Evolutionary conservation across 2,329 filamentous ascomycete species (phyloP).

Genomic region (Helotiales sp.): DNA sequence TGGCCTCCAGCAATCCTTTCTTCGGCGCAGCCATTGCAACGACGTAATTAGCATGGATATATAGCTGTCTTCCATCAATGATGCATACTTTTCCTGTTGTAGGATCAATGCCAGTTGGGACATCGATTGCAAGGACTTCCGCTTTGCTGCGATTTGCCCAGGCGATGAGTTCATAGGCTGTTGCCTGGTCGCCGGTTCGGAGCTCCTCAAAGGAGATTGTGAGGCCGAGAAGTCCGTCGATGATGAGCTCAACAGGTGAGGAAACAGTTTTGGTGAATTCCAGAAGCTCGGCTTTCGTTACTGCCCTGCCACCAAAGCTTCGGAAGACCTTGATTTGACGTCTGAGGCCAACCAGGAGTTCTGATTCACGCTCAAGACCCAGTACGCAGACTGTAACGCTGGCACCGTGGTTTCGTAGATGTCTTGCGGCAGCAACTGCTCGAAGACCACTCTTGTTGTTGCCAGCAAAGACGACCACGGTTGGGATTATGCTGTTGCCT

Average conservation of each 20-base stretch:
- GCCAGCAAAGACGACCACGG: conserved; percentile 79
- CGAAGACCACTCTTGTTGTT: conserved; percentile 89
- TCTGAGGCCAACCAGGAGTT: conserved; percentile 76
- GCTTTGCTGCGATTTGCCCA: conserved; percentile 91
- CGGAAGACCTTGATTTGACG: conserved; percentile 83
- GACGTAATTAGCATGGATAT: conserved; percentile 79
- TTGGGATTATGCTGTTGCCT: conserved; percentile 37
- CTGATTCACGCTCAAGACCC: conserved; percentile 78
- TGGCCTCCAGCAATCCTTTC: conserved; percentile 75
- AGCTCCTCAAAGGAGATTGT: conserved; percentile 89
- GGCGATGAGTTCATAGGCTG: conserved; percentile 85
- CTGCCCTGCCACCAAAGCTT: conserved; percentile 76
- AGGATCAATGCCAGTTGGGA: conserved; percentile 85
- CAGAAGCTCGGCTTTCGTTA: conserved; percentile 60
- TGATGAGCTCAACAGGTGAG: conserved; percentile 73
- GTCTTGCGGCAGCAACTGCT: conserved; percentile 81
- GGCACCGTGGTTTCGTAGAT: conserved; percentile 80
- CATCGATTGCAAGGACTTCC: conserved; percentile 82
- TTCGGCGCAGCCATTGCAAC: conserved; percentile 87
- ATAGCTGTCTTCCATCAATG: conserved; percentile 75
- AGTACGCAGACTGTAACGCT: conserved; percentile 82
- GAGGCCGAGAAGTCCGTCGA: conserved; percentile 86
- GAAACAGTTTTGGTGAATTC: conserved; percentile 59
- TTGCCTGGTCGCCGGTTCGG: conserved; percentile 76
- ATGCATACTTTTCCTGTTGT: conserved; percentile 66